A percentile compares a stretch with the other conserved stretches of the same genome.
These are phyloP conservation scores for Athelia sp. DNA, from an alignment of 1,284 basidiomycete genomes.

Conservation along the genomic window DNA sequence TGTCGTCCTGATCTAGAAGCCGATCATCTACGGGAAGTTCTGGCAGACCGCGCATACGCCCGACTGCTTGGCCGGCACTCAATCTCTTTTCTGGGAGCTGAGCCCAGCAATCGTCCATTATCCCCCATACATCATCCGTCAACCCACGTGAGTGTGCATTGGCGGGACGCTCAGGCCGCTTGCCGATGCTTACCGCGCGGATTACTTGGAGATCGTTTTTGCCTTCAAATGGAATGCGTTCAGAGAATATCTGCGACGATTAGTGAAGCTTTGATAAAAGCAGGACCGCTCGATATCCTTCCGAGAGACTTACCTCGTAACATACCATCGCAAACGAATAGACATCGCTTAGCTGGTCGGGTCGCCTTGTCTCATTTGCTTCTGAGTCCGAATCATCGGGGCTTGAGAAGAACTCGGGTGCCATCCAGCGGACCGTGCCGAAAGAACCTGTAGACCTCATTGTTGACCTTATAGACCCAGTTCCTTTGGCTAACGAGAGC, in stretches of 20 bases:
- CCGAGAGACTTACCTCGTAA: constrained; percentile 16
- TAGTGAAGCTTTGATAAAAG: not conserved
- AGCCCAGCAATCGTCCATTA: not conserved
- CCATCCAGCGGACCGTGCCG: constrained; percentile 18
- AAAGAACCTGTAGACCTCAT: constrained; percentile 5
- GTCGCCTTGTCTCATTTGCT: constrained; percentile 7
- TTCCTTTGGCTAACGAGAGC: not conserved
- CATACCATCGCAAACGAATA: constrained; percentile 23
- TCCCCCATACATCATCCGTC: not conserved
- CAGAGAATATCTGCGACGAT: not conserved
- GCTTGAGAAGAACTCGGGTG: constrained; percentile 18
- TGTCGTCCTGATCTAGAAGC: not conserved
- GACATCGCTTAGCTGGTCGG: constrained; percentile 18
- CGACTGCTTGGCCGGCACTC: not conserved
- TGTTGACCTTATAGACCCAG: constrained; percentile 1
- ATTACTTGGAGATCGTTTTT: not conserved
- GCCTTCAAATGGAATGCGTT: not conserved
- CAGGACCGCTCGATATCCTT: not conserved
- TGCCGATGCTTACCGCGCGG: not conserved
- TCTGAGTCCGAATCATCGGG: not conserved
- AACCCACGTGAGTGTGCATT: not conserved
- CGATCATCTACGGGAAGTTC: not conserved
- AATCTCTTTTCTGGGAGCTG: not conserved
- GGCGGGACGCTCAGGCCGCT: not conserved
- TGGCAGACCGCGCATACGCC: not conserved